Evolutionary conservation across 2,329 filamentous ascomycete species (phyloP), one percentile per base, ranked within the genome.

Genomic region (Exophiala dermatitidis): DNA sequence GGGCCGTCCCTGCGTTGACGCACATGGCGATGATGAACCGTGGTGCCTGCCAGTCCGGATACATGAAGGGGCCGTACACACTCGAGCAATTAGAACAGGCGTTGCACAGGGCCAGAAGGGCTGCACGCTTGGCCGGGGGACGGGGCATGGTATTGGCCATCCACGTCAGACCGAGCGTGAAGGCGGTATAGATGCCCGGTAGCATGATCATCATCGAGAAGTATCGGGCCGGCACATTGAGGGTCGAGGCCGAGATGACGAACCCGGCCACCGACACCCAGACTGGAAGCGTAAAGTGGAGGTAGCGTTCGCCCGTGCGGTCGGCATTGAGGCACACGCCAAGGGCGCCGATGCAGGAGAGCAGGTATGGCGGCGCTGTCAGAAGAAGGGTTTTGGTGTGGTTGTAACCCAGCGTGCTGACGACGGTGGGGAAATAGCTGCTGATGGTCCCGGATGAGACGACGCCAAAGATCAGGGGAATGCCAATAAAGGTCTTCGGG

Each of bases 401-500:
- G 34, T n/a, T 36, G 34, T 36, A 34, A 34, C 32, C 32, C 9
- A 34, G 32, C 32, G 32, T 34, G 54, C 75, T 72, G 47, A 88
- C 84, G 50, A 90, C 82, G 0, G 84, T 85, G 0, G 82, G 82
- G n/a, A n/a, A n/a, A 69, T 85, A 83, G 72, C 85, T 85, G 66
- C 83, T 83, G 33, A 80, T 84, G 12, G 85, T 79, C 5, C 45
- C 45, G 5, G 79, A 79, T 46, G 75, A 79, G 28, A 75, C 74
- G 5, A 74, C 72, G 5, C 5, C 5, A 9, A 34, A 34, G 32
- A 34, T 34, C 5, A 5, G 32, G 32, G 5, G 5, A 5, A 5
- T 5, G 5, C 5, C 32, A 5, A 34, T 5, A 34, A 34, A 34
- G 9, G 32, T 34, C 32, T 34, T 38, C 5, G 4, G 12, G 36